These are phyloP conservation scores for Wickerhamiella nectarea DNA, from an alignment of 805 yeast genomes.

Conservation along the genomic window DNA sequence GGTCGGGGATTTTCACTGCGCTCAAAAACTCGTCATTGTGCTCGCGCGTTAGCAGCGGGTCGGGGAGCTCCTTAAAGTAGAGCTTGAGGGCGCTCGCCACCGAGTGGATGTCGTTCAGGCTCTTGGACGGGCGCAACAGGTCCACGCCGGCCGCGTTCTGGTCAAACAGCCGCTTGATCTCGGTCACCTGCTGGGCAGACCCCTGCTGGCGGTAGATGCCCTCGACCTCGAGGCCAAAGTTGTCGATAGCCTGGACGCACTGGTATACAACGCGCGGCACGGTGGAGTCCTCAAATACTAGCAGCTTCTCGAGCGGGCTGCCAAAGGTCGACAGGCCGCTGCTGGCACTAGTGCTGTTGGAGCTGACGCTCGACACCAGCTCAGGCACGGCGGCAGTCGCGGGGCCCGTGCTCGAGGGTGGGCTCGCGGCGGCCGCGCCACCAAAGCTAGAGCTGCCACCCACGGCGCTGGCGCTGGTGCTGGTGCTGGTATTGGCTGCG, in stretches of 20 bases:
- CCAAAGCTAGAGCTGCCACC: too few species aligned
- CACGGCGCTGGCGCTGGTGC: too few species aligned
- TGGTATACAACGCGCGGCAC: conserved; percentile 84
- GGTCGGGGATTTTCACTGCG: conserved; percentile 56
- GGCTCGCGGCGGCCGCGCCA: conserved; percentile 12
- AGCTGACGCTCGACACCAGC: background rate
- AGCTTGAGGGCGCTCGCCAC: conserved; percentile 80
- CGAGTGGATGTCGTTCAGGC: conserved; percentile 68
- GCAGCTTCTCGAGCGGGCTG: conserved; percentile 59
- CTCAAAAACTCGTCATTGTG: conserved; percentile 49
- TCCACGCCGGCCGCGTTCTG: conserved; percentile 45
- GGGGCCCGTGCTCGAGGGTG: conserved; percentile 13
- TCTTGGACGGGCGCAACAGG: conserved; percentile 40
- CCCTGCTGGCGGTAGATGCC: conserved; percentile 87
- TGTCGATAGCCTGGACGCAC: conserved; percentile 77
- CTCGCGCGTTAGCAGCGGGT: conserved; percentile 61
- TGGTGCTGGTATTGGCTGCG: too few species aligned
- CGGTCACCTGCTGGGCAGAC: conserved; percentile 57
- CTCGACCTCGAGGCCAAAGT: conserved; percentile 69
- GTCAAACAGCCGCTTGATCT: conserved; percentile 49
- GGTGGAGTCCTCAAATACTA: conserved; percentile 74
- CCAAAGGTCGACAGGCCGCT: conserved; percentile 52
- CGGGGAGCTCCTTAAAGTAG: conserved; percentile 76
- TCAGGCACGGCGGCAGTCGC: conserved; percentile 13
- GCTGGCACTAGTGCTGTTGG: background rate